Conservation (phyloP, 345 rosid genomes). For the Citrus sinensis region DVS_A1.0 CM039161.1:6975001-6975500, state of each 20-base stretch:
- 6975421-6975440: too few relatives aligned
- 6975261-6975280: too few relatives aligned
- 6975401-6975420: too few relatives aligned
- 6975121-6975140: constrained; percentile 18
- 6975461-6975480: too few relatives aligned
- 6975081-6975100: constrained; percentile 16
- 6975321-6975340: constrained; percentile 27
- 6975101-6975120: constrained; percentile 4
- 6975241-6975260: not conserved
- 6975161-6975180: constrained; percentile 12
- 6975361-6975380: constrained; percentile 49
- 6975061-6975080: constrained; percentile 25
- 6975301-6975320: not conserved
- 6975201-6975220: not conserved
- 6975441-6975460: too few relatives aligned
- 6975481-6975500: too few relatives aligned
- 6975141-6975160: constrained; percentile 30
- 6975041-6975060: constrained; percentile 32
- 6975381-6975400: too few relatives aligned
- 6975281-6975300: too few relatives aligned
- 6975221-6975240: not conserved
- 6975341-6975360: constrained; percentile 76
- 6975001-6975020: not conserved
- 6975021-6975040: constrained; percentile 21
- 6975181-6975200: constrained; percentile 10